A percentile compares a stretch with the other conserved stretches of the same genome.
Conservation (phyloP, 495 filamentous ascomycete genomes). For the Jackrogersella multiformis region DNA sequence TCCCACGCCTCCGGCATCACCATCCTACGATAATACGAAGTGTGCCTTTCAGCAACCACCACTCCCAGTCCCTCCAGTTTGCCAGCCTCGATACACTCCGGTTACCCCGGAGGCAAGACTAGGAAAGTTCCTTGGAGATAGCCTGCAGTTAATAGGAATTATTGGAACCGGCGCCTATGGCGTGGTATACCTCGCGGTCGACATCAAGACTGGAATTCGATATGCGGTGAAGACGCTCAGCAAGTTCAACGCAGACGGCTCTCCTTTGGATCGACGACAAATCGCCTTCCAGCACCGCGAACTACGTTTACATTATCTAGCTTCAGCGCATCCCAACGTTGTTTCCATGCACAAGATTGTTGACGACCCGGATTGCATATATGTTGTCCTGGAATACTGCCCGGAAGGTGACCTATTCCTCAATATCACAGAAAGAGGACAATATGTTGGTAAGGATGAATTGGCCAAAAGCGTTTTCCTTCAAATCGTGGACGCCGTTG, state of each 20-base stretch:
- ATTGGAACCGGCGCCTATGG: slow-evolving; percentile 96
- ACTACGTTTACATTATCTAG: slow-evolving; percentile 88
- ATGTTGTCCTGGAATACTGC: slow-evolving; percentile 96
- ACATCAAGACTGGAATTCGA: slow-evolving; percentile 79
- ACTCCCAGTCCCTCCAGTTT: slow-evolving; percentile 43
- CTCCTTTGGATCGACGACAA: slow-evolving; percentile 86
- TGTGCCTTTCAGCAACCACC: slow-evolving; percentile 52
- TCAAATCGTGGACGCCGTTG: slow-evolving; percentile 97
- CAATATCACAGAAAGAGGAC: slow-evolving; percentile 93
- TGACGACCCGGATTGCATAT: slow-evolving; percentile 91
- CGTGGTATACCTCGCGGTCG: slow-evolving; percentile 92
- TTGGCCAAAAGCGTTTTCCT: slow-evolving; percentile 89
- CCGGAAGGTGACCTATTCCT: slow-evolving; percentile 96
- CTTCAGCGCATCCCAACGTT: slow-evolving; percentile 89
- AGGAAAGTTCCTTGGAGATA: slow-evolving; percentile 82
- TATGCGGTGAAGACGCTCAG: slow-evolving; percentile 98
- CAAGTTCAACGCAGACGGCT: slow-evolving; percentile 73
- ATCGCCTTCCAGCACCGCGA: slow-evolving; percentile 90
- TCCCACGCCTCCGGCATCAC: slow-evolving; percentile 62
- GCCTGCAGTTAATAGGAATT: slow-evolving; percentile 83
- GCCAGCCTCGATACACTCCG: slow-evolving; percentile 51
- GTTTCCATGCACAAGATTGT: slow-evolving; percentile 95
- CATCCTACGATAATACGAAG: slow-evolving; percentile 56
- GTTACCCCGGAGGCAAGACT: slow-evolving; percentile 81
- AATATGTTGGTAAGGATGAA: slow-evolving; percentile 91